These are phyloP conservation scores for Talaromyces thailandensis DNA, from an alignment of 495 filamentous ascomycete species.

Conservation along the genomic window DNA sequence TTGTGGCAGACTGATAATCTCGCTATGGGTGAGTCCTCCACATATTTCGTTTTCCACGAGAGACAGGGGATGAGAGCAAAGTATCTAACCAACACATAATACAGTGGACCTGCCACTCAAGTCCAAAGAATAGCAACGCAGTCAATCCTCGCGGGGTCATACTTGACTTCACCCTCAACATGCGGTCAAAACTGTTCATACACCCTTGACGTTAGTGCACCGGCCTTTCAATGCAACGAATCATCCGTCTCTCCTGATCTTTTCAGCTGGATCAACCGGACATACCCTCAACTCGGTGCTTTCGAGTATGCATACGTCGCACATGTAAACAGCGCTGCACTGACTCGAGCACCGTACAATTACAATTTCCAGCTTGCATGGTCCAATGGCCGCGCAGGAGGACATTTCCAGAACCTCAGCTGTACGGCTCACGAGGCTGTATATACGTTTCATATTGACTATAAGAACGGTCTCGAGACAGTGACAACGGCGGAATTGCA, in stretches of 20 bases:
- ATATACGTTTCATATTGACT: conserved; percentile 5
- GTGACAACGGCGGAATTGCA: neutral
- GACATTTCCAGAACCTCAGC: conserved; percentile 7
- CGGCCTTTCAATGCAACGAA: conserved; percentile 9
- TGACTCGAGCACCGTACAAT: neutral
- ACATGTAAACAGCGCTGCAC: conserved; percentile 1
- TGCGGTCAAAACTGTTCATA: conserved; percentile 15
- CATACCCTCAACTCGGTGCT: conserved; percentile 3
- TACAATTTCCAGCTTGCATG: conserved; percentile 5
- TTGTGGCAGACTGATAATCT: conserved; percentile 9
- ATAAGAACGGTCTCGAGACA: neutral
- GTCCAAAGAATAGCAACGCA: conserved; percentile 6
- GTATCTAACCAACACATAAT: neutral
- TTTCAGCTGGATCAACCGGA: neutral
- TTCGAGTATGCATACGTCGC: conserved; percentile 6
- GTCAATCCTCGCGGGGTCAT: conserved; percentile 6
- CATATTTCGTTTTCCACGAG: neutral
- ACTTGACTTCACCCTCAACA: conserved; percentile 2
- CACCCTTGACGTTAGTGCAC: conserved; percentile 7
- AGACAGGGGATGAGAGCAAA: neutral
- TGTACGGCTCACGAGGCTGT: conserved; percentile 6
- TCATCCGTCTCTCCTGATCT: conserved; percentile 4
- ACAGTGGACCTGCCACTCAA: conserved; percentile 5
- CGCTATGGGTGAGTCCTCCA: conserved; percentile 4
- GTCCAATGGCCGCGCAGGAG: conserved; percentile 9